Base-by-base conservation (phyloP, 2,329 filamentous ascomycete genomes). In the Onygena corvina region DNA sequence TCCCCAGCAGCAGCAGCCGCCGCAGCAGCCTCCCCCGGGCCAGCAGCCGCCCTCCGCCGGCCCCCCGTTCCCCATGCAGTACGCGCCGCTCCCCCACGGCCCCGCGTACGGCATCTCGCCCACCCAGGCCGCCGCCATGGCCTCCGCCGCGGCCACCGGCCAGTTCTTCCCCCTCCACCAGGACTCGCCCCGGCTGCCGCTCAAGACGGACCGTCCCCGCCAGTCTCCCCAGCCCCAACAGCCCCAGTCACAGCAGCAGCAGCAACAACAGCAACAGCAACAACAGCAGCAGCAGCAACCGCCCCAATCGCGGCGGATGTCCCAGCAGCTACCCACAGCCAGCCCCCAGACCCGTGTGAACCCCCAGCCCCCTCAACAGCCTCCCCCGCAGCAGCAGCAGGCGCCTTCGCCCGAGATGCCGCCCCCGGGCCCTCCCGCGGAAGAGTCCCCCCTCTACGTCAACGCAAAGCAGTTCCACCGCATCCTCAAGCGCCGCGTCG, bases 401-500 rank as follows among this genome's bases (percentile, higher is more conserved):
- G 72, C 76, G 12, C 64, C 75, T 54, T 63, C 74, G 53, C 65
- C 73, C 48, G 65, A 71, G 49, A 73, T 76, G 64, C 67, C 73
- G 48, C 68, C 70, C 11, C 67, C 71, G 14, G 72, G 83, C 5
- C 75, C 72, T 2, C 76, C 77, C 11, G 80, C 81, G 3, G 92
- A 96, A 64, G 92, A 98, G 63, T 90, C 90, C 0, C 92, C 92
- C 0, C 73, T 98, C 1, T 98, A 98, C 59, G 92, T 98, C 61
- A 98, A 98, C 60, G 92, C 92, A 3, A 98, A 98, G 66, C 92
- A 98, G 61, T 98, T 98, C 59, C 92, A 98, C 64, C 84, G 92
- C 21, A 98, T 98, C 45, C 70, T 98, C 49, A 96, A 98, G 73
- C 79, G 92, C 51, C 80, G 92, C 52, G 87, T 96, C 55, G 92